These are phyloP conservation scores for Hansenula anomala DNA, from an alignment of 1,139 yeast genomes.

Conservation along the genomic window DNA sequence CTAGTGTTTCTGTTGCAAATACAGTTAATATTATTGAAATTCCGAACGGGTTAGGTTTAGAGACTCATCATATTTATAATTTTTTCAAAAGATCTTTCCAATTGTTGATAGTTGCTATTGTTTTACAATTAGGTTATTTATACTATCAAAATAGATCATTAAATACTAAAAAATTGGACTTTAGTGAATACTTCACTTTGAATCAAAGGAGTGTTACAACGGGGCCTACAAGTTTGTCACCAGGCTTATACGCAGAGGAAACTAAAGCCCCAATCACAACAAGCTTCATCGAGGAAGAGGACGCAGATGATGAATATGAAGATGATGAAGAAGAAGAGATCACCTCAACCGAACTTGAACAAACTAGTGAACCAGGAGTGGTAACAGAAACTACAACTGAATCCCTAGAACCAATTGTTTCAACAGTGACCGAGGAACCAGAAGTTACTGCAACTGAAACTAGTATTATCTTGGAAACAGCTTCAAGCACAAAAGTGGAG, in stretches of 20 bases:
- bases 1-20: slow-evolving; percentile 78
- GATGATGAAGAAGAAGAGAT: too few relatives aligned
- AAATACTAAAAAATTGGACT: slow-evolving; percentile 8
- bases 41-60: slow-evolving; percentile 35
- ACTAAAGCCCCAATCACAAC: too few relatives aligned
- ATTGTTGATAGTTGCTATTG: slow-evolving; percentile 5
- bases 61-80: slow-evolving; percentile 19
- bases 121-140: slow-evolving; percentile 9
- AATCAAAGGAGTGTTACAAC: slow-evolving; percentile 11
- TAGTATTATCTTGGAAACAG: neutral
- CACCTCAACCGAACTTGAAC: neutral
- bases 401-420: neutral
- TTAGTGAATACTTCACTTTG: slow-evolving; percentile 21
- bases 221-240: neutral
- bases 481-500: neutral
- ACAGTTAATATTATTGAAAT: slow-evolving; percentile 60
- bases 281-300: neutral
- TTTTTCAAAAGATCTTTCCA: slow-evolving; percentile 18
- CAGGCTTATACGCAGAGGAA: neutral
- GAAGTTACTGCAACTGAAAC: neutral
- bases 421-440: neutral
- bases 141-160: slow-evolving; percentile 12
- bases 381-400: neutral
- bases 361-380: too few relatives aligned
- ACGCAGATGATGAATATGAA: neutral